These are phyloP conservation scores for Stachybotrys elegans DNA, from an alignment of 2,329 filamentous ascomycete species.

Conservation along the genomic window DNA sequence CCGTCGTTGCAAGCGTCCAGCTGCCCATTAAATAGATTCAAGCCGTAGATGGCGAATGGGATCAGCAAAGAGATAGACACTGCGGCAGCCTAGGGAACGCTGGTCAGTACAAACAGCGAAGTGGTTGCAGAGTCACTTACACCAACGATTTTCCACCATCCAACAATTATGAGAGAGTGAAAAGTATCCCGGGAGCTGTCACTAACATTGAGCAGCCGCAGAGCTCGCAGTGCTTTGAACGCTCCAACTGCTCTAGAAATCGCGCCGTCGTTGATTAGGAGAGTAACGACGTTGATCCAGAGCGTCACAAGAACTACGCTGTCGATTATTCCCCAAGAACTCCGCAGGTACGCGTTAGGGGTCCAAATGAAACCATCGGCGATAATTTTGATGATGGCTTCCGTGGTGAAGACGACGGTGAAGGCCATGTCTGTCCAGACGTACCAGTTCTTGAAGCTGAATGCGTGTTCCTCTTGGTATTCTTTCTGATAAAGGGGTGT, in stretches of 20 bases:
- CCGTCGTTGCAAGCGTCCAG: slow-evolving; percentile 70
- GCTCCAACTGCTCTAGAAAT: slow-evolving; percentile 89
- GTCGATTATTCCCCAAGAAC: slow-evolving; percentile 96
- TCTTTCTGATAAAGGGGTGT: slow-evolving; percentile 91
- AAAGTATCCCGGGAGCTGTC: slow-evolving; percentile 95
- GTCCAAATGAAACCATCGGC: slow-evolving; percentile 96
- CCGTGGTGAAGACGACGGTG: slow-evolving; percentile 76
- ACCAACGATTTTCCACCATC: slow-evolving; percentile 89
- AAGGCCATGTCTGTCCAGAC: slow-evolving; percentile 91
- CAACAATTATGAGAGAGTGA: slow-evolving; percentile 90
- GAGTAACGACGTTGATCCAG: slow-evolving; percentile 89
- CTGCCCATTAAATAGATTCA: slow-evolving; percentile 86
- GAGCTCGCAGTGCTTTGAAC: slow-evolving; percentile 91
- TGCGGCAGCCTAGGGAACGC: slow-evolving; percentile 68
- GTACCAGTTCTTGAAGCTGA: slow-evolving; percentile 78
- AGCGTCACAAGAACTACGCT: slow-evolving; percentile 85
- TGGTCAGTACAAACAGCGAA: too few relatives aligned
- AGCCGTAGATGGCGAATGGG: slow-evolving; percentile 91
- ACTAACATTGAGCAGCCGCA: slow-evolving; percentile 90
- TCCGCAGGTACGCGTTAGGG: slow-evolving; percentile 93
- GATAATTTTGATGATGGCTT: slow-evolving; percentile 86
- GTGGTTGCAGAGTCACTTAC: slow-evolving; percentile 45
- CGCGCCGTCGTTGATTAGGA: slow-evolving; percentile 74
- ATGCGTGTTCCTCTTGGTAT: slow-evolving; percentile 62
- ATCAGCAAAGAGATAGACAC: slow-evolving; percentile 92